Base-by-base conservation (phyloP, 192 early-diverging fungal species). In the Lobosporangium transversale region DNA sequence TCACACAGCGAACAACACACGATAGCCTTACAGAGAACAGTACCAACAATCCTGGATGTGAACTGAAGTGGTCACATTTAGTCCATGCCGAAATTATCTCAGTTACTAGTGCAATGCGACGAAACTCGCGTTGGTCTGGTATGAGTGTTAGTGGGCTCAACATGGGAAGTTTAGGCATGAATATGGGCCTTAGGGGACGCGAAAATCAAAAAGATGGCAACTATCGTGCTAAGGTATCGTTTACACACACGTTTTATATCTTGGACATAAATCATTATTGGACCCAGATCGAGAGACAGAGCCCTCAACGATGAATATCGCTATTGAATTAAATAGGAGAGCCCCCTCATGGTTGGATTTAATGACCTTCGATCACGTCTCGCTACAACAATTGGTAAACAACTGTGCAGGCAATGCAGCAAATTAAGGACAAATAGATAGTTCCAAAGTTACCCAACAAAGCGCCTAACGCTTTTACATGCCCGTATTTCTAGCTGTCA, bases 121-220 rank as follows among this genome's bases (percentile, higher is more conserved):
- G 89, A 73, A 94, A 93, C 79, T 89, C 91, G 50, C 87, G 91
- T 32, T 95, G 93, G 93, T 82, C 85, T 32, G 86, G 86, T 9
- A 83, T 85, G 68, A 84, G 83, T 36, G 83, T 86, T 17, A 84
- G 74, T 66, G 79, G 86, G n/a, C 53, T 86, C 12, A 73, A 79
- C 47, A 87, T 87, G 85, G 84, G 84, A 49, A 69, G 81, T 33
- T 66, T 88, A 31, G 88, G 86, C 10, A 83, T 87, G 78, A 86
- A 83, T 36, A 87, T 88, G 85, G 86, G 87, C 4, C 68, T 87
- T 20, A 71, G 86, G 49, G 85, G 83, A 24, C 74, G 76, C 24
- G 60, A 59, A 51, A 58, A 74, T 18, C 75, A 62, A 24, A 80
- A 83, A 32, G 84, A 86, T 27, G 59, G 60, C 52, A 61, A 55